phyloP scores from a whole-genome alignment of 176 grass and related monocot species.

The Alopecurus myosuroides region DNA sequence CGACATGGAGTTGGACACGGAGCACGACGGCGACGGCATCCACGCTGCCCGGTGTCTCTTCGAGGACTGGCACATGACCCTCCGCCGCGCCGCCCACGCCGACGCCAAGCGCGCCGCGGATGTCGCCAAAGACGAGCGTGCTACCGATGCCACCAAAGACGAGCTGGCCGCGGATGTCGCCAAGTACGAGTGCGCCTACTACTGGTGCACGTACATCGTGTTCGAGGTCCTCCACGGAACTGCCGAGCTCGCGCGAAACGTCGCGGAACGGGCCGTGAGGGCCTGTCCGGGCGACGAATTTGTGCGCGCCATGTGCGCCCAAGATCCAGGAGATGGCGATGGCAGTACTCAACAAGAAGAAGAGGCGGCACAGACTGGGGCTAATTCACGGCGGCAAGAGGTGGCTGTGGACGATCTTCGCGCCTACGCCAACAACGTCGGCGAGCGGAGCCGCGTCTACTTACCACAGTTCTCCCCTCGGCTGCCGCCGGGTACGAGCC shows the following conservation, averaged over 20 bases:
- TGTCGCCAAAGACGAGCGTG: too few species aligned
- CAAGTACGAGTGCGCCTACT: background rate
- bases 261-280: background rate
- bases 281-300: background rate
- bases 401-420: background rate
- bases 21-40: background rate
- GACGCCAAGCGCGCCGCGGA: too few species aligned
- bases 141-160: background rate
- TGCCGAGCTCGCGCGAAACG: background rate
- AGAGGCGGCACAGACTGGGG: background rate
- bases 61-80: background rate
- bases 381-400: background rate
- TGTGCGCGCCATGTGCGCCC: background rate
- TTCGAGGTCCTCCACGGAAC: background rate
- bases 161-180: background rate
- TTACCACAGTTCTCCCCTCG: background rate
- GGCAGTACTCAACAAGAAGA: background rate
- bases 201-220: constrained; percentile 8
- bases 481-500: background rate
- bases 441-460: background rate
- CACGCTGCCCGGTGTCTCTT: background rate
- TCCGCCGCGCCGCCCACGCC: too few species aligned
- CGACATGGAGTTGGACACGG: constrained; percentile 13
- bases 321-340: background rate
- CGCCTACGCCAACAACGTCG: background rate